Evolutionary conservation across 345 rosid species (phyloP).

Genomic region (Gossypium ekmanianum): DNA sequence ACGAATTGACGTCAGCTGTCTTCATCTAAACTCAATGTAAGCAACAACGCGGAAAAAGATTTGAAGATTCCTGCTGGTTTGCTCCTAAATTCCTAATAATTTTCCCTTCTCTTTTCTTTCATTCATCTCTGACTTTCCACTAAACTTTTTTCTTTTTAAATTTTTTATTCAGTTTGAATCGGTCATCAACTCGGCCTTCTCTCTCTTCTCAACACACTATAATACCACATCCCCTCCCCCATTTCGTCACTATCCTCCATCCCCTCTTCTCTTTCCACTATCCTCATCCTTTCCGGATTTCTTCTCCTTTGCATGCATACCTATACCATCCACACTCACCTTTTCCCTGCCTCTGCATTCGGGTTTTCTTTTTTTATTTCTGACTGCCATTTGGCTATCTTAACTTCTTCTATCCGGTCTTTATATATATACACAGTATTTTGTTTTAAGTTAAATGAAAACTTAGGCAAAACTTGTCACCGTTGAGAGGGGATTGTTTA

Average conservation of each 20-base stretch:
- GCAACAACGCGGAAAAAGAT: slow-evolving; percentile 33
- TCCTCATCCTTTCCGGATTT: background rate
- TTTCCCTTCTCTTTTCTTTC: background rate
- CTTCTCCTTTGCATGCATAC: background rate
- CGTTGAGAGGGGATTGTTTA: background rate
- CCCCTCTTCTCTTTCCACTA: slow-evolving; percentile 7
- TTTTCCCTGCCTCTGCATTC: background rate
- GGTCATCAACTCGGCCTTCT: slow-evolving; percentile 27
- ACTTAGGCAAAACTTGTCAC: background rate
- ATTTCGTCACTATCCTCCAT: background rate
- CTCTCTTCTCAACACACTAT: background rate
- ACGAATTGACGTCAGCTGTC: background rate
- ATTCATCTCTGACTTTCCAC: slow-evolving; percentile 6
- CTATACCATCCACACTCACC: background rate
- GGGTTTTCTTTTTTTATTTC: background rate
- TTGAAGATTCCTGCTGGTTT: slow-evolving; percentile 24
- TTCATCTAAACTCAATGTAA: background rate
- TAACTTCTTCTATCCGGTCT: too few relatives aligned
- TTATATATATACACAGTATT: background rate
- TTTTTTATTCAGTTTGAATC: slow-evolving; percentile 25
- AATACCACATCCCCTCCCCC: background rate
- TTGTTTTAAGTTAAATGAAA: background rate
- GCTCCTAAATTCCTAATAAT: background rate
- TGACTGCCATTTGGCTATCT: background rate
- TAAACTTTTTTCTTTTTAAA: too few relatives aligned